Conservation (phyloP, 805 yeast genomes). For the Blastobotrys peoriensis region DNA sequence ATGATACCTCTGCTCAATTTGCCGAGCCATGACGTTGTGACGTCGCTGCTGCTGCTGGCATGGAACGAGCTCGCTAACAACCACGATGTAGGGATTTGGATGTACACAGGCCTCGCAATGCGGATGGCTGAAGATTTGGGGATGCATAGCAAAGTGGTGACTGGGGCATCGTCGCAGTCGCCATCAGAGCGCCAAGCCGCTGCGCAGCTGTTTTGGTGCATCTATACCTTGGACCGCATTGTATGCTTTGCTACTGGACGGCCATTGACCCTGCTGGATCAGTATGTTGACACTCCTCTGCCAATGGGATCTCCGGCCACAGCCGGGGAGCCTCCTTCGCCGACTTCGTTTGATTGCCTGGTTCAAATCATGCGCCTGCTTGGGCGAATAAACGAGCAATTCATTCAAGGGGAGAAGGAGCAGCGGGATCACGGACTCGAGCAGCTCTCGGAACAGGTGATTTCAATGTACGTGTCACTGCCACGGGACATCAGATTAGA, state of each 20-base stretch:
- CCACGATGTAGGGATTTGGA: slow-evolving; percentile 11
- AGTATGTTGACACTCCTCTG: slow-evolving; percentile 4
- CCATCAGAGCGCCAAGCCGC: neutral
- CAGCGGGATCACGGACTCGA: neutral
- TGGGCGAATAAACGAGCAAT: neutral
- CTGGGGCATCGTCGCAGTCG: neutral
- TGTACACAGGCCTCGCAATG: slow-evolving; percentile 9
- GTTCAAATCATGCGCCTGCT: neutral
- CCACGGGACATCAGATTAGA: neutral
- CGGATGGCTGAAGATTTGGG: slow-evolving; percentile 8
- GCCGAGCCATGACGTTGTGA: slow-evolving; percentile 8
- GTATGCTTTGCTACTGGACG: slow-evolving; percentile 7
- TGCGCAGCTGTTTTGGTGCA: slow-evolving; percentile 3
- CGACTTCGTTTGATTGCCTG: neutral
- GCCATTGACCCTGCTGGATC: neutral
- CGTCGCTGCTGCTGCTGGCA: slow-evolving; percentile 6
- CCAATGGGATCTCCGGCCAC: neutral
- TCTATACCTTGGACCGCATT: slow-evolving; percentile 4
- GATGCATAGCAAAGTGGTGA: slow-evolving; percentile 3
- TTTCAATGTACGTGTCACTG: neutral
- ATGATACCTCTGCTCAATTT: slow-evolving; percentile 7
- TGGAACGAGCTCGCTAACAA: slow-evolving; percentile 10
- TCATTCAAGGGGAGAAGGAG: neutral
- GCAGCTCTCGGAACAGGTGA: neutral
- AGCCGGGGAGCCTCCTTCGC: no score